These are phyloP conservation scores for Fragaria iinumae DNA, from an alignment of 306 rosid genomes.

Conservation along the genomic window DNA sequence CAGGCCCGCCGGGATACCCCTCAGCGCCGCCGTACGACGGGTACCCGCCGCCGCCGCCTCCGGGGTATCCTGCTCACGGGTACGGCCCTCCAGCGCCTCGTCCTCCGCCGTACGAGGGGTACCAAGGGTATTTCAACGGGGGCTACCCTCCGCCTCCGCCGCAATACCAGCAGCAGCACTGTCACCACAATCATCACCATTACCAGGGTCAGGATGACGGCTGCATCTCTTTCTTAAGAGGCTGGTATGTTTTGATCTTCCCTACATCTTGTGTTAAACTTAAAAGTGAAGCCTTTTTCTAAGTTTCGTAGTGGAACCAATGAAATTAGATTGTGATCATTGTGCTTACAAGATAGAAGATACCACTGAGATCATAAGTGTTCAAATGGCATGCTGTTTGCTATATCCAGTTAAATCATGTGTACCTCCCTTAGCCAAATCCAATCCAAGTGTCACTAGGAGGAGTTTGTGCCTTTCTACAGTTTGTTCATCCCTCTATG, in stretches of 20 bases:
- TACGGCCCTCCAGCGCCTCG: conserved; percentile 21
- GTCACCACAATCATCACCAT: conserved; percentile 42
- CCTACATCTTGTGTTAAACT: too few relatives aligned
- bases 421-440: background rate
- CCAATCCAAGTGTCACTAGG: background rate
- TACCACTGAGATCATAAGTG: background rate
- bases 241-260: conserved; percentile 50
- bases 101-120: conserved; percentile 45
- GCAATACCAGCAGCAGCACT: conserved; percentile 30
- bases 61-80: conserved; percentile 26
- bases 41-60: conserved; percentile 44
- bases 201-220: conserved; percentile 34
- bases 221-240: conserved; percentile 49
- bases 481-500: background rate
- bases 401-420: background rate
- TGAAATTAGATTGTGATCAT: background rate
- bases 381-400: background rate
- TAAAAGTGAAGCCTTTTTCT: background rate
- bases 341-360: background rate
- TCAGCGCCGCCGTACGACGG: conserved; percentile 25
- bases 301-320: background rate
- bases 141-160: conserved; percentile 58
- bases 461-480: background rate
- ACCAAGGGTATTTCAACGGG: conserved; percentile 70
- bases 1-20: conserved; percentile 14